These are phyloP conservation scores for Neopestalotiopsis sp. DNA, from an alignment of 2,329 filamentous ascomycete species.

Conservation along the genomic window DNA sequence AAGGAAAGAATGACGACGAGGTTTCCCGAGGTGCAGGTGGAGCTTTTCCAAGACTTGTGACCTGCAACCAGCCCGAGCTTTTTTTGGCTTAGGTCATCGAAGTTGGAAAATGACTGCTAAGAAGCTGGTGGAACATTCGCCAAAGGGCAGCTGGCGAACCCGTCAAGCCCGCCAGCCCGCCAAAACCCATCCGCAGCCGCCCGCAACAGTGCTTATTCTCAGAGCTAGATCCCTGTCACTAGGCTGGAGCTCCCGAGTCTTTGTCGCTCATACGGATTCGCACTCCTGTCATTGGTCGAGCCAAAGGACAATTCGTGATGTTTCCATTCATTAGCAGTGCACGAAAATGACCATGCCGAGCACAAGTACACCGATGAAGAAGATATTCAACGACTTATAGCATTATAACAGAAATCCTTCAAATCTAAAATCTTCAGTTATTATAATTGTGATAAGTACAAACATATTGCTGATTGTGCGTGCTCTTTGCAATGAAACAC, in stretches of 20 bases:
- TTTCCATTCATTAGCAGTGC: no score
- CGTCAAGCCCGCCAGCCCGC: neutral
- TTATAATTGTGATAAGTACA: no score
- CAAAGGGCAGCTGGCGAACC: neutral
- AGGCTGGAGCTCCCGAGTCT: neutral
- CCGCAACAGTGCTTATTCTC: neutral
- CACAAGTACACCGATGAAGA: no score
- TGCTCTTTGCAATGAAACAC: no score
- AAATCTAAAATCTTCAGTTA: no score
- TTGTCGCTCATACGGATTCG: neutral
- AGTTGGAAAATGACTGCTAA: neutral
- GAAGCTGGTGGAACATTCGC: constrained; percentile 24
- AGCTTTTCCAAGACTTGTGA: constrained; percentile 6
- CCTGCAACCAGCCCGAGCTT: neutral
- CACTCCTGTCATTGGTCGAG: neutral
- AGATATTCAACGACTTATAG: no score
- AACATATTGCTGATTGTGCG: no score
- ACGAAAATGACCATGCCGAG: no score
- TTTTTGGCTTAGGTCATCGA: constrained; percentile 13
- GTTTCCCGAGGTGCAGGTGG: constrained; percentile 15
- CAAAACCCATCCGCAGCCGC: neutral
- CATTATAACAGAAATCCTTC: no score
- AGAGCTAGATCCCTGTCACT: neutral
- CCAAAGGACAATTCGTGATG: neutral
- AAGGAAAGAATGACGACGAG: constrained; percentile 17